A percentile compares a stretch with the other conserved stretches of the same genome.
These are phyloP conservation scores for Hevea brasiliensis DNA, from an alignment of 345 rosid species.

Conservation along the genomic window DNA sequence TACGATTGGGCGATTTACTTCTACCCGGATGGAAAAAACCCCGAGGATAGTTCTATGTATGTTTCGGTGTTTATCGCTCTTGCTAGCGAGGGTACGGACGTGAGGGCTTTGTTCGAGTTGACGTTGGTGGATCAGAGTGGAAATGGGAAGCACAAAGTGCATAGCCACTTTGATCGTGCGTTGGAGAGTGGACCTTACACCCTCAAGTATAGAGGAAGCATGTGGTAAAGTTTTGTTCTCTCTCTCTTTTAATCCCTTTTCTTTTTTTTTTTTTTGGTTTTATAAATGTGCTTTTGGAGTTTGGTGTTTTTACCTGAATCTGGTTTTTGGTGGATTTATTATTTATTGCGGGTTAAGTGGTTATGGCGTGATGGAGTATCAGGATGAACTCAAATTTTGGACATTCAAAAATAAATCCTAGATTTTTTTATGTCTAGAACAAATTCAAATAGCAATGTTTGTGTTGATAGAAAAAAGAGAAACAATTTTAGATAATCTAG, in stretches of 20 bases:
- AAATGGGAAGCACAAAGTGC: slow-evolving; percentile 82
- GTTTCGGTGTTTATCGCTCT: slow-evolving; percentile 87
- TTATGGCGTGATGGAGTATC: background rate
- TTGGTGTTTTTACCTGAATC: background rate
- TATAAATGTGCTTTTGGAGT: background rate
- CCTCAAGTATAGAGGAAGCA: slow-evolving; percentile 82
- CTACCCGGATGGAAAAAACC: slow-evolving; percentile 89
- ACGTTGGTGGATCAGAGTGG: slow-evolving; percentile 93
- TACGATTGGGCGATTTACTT: slow-evolving; percentile 93
- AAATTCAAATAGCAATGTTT: no score
- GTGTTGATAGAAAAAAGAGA: no score
- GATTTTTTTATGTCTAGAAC: no score
- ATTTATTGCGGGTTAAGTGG: background rate
- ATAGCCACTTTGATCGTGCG: slow-evolving; percentile 92
- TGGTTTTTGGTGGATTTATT: background rate
- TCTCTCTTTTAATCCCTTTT: background rate
- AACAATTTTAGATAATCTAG: no score
- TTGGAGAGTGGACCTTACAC: slow-evolving; percentile 88
- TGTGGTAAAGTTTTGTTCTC: slow-evolving; percentile 58
- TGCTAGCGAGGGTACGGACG: slow-evolving; percentile 86
- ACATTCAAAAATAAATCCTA: no score
- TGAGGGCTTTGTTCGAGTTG: slow-evolving; percentile 86
- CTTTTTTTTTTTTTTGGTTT: background rate
- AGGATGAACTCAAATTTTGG: no score
- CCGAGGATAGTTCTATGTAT: slow-evolving; percentile 64